These are phyloP conservation scores for Millerozyma miso DNA, from an alignment of 805 yeast genomes.

Conservation along the genomic window DNA sequence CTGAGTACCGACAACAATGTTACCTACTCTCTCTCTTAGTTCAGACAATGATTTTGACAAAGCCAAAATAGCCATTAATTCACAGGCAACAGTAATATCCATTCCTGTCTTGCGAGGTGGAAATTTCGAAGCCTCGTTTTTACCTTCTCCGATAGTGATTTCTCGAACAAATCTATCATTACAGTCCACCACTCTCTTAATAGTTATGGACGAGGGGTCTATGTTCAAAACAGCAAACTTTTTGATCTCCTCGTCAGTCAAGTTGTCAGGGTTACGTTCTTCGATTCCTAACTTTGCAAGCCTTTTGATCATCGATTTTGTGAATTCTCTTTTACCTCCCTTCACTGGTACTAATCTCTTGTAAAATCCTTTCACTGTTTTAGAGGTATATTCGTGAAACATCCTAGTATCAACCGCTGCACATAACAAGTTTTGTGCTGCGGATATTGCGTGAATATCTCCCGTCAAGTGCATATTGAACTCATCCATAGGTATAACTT, in stretches of 20 bases:
- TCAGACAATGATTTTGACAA: conserved; percentile 73
- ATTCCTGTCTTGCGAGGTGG: conserved; percentile 83
- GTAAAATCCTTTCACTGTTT: conserved; percentile 70
- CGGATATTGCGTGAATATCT: conserved; percentile 93
- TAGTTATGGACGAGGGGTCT: conserved; percentile 84
- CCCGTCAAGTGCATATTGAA: conserved; percentile 97
- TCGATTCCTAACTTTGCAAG: conserved; percentile 75
- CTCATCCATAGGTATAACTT: conserved; percentile 98
- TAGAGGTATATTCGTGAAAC: conserved; percentile 90
- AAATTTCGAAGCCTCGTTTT: conserved; percentile 78
- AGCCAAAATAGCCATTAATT: conserved; percentile 94
- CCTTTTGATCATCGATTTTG: conserved; percentile 74
- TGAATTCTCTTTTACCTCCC: conserved; percentile 74
- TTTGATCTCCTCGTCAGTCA: conserved; percentile 71
- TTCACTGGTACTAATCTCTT: conserved; percentile 82
- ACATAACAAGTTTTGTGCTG: conserved; percentile 89
- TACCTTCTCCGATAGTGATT: conserved; percentile 85
- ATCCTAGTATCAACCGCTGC: conserved; percentile 97
- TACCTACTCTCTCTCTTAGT: conserved; percentile 83
- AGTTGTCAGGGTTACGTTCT: conserved; percentile 74
- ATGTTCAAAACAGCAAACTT: conserved; percentile 81
- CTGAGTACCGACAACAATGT: conserved; percentile 83
- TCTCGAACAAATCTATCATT: conserved; percentile 90
- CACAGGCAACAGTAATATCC: conserved; percentile 95
- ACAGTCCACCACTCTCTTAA: conserved; percentile 91